Conservation (phyloP, 1,284 basidiomycete species). For the Tylopilus orsonianus region DNA sequence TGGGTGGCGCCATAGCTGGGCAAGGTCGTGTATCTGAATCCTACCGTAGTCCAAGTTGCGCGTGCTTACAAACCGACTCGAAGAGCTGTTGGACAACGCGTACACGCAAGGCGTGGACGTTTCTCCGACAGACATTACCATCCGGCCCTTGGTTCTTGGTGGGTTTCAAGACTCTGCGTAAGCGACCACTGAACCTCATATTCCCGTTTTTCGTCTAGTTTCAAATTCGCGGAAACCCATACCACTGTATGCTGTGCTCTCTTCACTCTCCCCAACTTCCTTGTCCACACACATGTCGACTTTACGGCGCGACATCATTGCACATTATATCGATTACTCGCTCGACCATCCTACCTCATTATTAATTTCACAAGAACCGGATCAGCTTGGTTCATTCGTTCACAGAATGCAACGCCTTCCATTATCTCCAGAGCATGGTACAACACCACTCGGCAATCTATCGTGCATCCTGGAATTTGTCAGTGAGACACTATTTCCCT, state of each 20-base stretch:
- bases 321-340: slow-evolving; percentile 58
- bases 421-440: slow-evolving; percentile 42
- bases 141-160: slow-evolving; percentile 61
- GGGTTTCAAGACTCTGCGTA: slow-evolving; percentile 15
- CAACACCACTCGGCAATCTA: slow-evolving; percentile 49
- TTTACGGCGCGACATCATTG: slow-evolving; percentile 63
- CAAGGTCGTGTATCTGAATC: slow-evolving; percentile 4
- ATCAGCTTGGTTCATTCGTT: slow-evolving; percentile 26
- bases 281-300: slow-evolving; percentile 55
- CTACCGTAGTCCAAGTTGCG: slow-evolving; percentile 50
- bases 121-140: slow-evolving; percentile 46
- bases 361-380: slow-evolving; percentile 36
- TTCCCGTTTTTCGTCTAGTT: slow-evolving; percentile 40
- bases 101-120: slow-evolving; percentile 58
- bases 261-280: slow-evolving; percentile 55
- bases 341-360: slow-evolving; percentile 53
- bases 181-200: background rate
- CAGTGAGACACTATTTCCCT: slow-evolving; percentile 49
- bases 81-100: slow-evolving; percentile 72
- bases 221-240: slow-evolving; percentile 52
- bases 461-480: slow-evolving; percentile 57
- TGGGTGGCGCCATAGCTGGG: slow-evolving; percentile 31
- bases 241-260: slow-evolving; percentile 54
- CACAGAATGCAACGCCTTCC: slow-evolving; percentile 49
- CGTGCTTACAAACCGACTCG: slow-evolving; percentile 54